phyloP scores from a whole-genome alignment of 2,329 filamentous ascomycete genomes.

The Fusarium vanettenii region DNA sequence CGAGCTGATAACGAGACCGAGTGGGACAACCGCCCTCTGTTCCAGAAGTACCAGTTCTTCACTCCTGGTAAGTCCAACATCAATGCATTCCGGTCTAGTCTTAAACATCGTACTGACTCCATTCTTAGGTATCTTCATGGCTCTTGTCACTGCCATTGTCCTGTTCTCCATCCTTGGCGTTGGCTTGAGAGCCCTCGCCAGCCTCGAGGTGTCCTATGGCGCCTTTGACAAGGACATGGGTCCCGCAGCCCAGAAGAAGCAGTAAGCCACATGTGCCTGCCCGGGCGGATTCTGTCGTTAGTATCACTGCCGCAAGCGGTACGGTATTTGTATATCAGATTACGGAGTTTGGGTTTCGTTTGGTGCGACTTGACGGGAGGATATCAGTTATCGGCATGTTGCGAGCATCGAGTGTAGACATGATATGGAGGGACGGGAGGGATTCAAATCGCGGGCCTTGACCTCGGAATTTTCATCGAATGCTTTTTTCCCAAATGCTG shows the following conservation, averaged over 20 bases:
- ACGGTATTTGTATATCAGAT: constrained; percentile 45
- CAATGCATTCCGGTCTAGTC: too few relatives aligned
- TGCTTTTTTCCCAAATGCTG: constrained; percentile 30
- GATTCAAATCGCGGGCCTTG: constrained; percentile 14
- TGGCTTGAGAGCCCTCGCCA: constrained; percentile 79
- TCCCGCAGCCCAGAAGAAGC: constrained; percentile 87
- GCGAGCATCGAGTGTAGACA: constrained; percentile 35
- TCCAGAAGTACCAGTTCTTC: constrained; percentile 95
- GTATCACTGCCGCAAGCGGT: constrained; percentile 12
- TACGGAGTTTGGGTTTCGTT: constrained; percentile 45
- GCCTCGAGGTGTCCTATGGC: constrained; percentile 89
- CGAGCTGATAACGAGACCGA: constrained; percentile 55
- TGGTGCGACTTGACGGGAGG: constrained; percentile 40
- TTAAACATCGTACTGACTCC: constrained; percentile 12
- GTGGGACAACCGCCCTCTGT: constrained; percentile 67
- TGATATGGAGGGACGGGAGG: constrained; percentile 12
- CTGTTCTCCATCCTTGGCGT: constrained; percentile 83
- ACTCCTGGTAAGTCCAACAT: constrained; percentile 73
- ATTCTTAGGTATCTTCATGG: constrained; percentile 85
- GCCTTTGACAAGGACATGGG: constrained; percentile 98
- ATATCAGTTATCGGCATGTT: constrained; percentile 37
- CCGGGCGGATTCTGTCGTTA: constrained; percentile 22
- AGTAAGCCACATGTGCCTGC: constrained; percentile 40
- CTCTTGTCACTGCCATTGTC: constrained; percentile 75
- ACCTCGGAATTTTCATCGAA: constrained; percentile 18